Evolutionary conservation across 805 yeast genomes (phyloP), one percentile per base, ranked within the genome.

Genomic region (Metschnikowia borealis): DNA sequence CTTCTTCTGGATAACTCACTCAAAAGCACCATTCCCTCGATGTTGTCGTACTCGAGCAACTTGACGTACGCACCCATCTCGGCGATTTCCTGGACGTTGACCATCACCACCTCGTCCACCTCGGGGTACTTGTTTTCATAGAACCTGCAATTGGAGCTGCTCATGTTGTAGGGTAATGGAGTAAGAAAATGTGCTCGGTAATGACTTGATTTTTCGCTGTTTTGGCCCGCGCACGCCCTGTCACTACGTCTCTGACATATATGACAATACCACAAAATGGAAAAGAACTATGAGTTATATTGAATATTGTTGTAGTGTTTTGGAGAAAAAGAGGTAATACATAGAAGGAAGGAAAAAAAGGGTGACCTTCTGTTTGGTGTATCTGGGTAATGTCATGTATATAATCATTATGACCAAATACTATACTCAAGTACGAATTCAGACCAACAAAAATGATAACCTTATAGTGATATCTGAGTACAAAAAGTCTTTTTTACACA

Each of bases 61-160:
- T 90, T 92, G 57, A 94, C 96, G 70, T 94, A 94, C 13, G 99
- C 99, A 53, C 99, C 99, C 99, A 94, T 94, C 71, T 94, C 99
- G 60, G 98, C 99, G 62, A 94, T 94, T 69, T 88, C 95, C 71
- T 88, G 96, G 60, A 94, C 99, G 72, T 94, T 94, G 67, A 94
- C 99, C 96, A 94, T 92, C 57, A 94, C 98, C 61, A 94, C 96
- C 70, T 94, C 99, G 62, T 94, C 99, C 64, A 94, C 96, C 73
- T 94, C 99, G 53, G 99, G 99, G 77, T 84, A 94, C 73, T 91
- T 92, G 82, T 91, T 94, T 74, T 92, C 99, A 70, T 94, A 94
- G 74, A 87, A 94, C 76, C 99, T 86, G 78, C 97, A 91, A 70
- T 88, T 85, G 43, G 96, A 84, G 38, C 88, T 82, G 64, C 91